Evolutionary conservation across 371 early-diverging fungal species (phyloP), one percentile per base, ranked within the genome.

Genomic region (Hamiltosporidium magnivora): DNA sequence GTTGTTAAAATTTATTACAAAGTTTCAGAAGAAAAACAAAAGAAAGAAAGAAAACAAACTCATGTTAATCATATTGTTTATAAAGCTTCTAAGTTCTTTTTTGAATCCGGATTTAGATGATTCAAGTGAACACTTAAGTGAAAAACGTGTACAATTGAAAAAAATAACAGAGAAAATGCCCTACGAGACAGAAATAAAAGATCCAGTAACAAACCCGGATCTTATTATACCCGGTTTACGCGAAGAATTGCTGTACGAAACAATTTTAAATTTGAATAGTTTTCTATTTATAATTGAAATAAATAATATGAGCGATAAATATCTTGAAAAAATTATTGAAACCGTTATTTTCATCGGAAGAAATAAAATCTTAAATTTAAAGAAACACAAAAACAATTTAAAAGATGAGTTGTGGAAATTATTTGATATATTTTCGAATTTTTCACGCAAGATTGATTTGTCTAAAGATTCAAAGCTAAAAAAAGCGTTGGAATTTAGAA

Each of bases 401-500:
- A 49, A 49, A 49, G 12, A 49, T 8, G 12, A 49, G 12, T 49
- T 12, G 6, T 12, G 12, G 12, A 8, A 12, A 49, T 49, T 8
- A 8, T 49, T 49, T 49, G 12, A 49, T 49, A 49, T 49, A 8
- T 49, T 49, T 12, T 49, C 49, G 12, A 49, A 49, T 49, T 49
- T 49, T 49, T 49, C 49, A 8, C 6, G 12, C 6, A 49, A 12
- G 12, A 49, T 49, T 8, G 49, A 49, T 12, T 8, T 49, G 6
- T 12, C 6, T 40, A 58, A 58, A 40, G 58, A 58, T n/a, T 14
- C 11, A 49, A 11, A 41, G 1, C 40, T 72, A 37, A 60, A 58
- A 55, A 12, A 55, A 14, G 11, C 58, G 12, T 25, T 72, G 2
- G 61, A 68, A 36, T 38, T 43, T 1, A 63, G 72, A 64, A 72